Percentiles rank a stretch among this genome's conserved stretches.
Conservation (phyloP, 306 rosid species). For the Casuarina glauca region DNA sequence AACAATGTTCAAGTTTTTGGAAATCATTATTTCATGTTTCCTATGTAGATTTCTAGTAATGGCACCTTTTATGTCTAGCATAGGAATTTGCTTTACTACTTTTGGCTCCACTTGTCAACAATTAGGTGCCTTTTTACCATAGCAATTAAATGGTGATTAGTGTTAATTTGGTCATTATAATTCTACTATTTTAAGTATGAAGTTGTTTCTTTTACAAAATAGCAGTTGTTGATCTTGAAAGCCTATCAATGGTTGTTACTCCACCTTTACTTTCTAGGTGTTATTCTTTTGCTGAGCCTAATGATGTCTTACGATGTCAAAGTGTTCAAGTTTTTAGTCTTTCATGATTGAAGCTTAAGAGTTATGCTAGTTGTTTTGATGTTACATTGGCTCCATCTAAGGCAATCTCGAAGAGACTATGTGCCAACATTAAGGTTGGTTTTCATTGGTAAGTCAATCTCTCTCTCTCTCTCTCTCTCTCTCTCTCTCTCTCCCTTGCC, state of each 20-base stretch:
- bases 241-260: too few relatives aligned
- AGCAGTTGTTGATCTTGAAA: not conserved
- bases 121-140: conserved; percentile 80
- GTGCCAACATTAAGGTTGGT: too few relatives aligned
- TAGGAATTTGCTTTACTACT: conserved; percentile 50
- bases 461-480: too few relatives aligned
- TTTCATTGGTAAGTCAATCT: too few relatives aligned
- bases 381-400: too few relatives aligned
- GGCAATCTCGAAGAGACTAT: too few relatives aligned
- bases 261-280: not conserved
- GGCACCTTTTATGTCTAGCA: conserved; percentile 67
- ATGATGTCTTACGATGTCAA: too few relatives aligned
- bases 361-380: too few relatives aligned
- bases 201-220: not conserved
- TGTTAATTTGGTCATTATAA: conserved; percentile 64
- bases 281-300: too few relatives aligned
- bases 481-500: too few relatives aligned
- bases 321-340: too few relatives aligned
- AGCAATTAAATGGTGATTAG: conserved; percentile 79
- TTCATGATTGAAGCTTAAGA: too few relatives aligned
- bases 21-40: not conserved
- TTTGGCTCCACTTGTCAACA: conserved; percentile 69
- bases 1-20: not conserved
- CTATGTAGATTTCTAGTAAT: conserved; percentile 57
- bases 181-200: conserved; percentile 76